These are phyloP conservation scores for Dictyostelium gargantuum DNA, from an alignment of 208 protist genomes.

Conservation along the genomic window DNA sequence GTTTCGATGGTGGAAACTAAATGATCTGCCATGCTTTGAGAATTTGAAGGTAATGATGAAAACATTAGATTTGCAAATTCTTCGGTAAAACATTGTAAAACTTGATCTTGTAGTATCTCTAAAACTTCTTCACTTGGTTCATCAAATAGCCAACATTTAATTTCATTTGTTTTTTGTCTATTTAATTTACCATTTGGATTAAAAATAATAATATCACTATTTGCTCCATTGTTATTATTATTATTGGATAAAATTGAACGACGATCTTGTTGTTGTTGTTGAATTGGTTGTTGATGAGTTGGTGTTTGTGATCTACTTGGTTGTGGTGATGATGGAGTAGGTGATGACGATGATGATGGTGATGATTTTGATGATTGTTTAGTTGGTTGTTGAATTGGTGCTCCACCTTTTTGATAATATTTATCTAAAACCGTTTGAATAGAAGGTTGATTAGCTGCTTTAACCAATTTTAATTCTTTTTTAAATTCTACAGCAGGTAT, in stretches of 20 bases:
- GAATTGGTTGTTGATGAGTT: background rate
- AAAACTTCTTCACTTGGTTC: background rate
- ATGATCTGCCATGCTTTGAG: background rate
- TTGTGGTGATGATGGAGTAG: background rate
- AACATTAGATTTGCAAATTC: slow-evolving; percentile 65
- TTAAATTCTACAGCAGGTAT: background rate
- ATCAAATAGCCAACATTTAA: background rate
- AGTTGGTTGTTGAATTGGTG: background rate
- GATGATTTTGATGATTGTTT: too few species aligned
- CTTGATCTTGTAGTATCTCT: slow-evolving; percentile 18
- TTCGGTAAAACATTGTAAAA: slow-evolving; percentile 20
- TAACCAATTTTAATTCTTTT: slow-evolving; percentile 43
- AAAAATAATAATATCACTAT: background rate
- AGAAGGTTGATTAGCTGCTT: background rate
- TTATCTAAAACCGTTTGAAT: slow-evolving; percentile 26
- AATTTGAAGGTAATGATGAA: background rate
- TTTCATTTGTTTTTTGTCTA: background rate
- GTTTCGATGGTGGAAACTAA: background rate
- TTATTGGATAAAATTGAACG: background rate
- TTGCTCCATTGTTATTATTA: background rate
- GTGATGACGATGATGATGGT: background rate
- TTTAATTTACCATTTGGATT: background rate
- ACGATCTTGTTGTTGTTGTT: background rate
- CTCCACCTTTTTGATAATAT: background rate
- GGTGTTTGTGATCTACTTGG: background rate